Percentiles rank a stretch among this genome's conserved stretches.
Evolutionary conservation across 2,329 filamentous ascomycete species (phyloP).

Genomic region (Talaromyces amestolkiae): DNA sequence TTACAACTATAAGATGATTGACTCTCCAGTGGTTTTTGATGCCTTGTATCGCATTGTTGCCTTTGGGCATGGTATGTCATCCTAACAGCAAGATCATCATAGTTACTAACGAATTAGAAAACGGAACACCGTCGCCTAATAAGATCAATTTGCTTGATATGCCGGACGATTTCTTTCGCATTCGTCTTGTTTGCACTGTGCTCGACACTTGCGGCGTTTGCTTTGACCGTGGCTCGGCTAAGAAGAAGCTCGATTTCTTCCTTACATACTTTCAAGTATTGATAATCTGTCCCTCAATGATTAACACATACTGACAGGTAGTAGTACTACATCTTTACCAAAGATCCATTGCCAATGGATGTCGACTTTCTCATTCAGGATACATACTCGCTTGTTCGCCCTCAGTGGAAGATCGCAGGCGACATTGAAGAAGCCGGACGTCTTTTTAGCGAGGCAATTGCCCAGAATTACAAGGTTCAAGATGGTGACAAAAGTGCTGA

Average conservation of each 20-base stretch:
- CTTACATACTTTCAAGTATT: slow-evolving; percentile 83
- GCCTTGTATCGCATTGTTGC: slow-evolving; percentile 91
- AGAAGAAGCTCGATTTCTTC: slow-evolving; percentile 98
- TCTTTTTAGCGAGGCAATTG: slow-evolving; percentile 81
- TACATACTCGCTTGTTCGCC: slow-evolving; percentile 77
- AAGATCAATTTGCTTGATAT: slow-evolving; percentile 75
- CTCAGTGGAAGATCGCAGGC: slow-evolving; percentile 85
- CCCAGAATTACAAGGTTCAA: slow-evolving; percentile 80
- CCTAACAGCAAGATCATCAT: not conserved
- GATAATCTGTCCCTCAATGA: slow-evolving; percentile 15
- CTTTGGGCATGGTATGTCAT: slow-evolving; percentile 71
- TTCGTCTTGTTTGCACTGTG: slow-evolving; percentile 82
- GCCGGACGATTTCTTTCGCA: slow-evolving; percentile 93
- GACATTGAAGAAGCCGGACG: slow-evolving; percentile 79
- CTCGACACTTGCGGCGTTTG: slow-evolving; percentile 95
- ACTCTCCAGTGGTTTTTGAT: slow-evolving; percentile 93
- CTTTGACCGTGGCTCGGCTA: slow-evolving; percentile 87
- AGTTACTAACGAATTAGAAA: slow-evolving; percentile 44
- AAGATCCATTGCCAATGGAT: slow-evolving; percentile 88
- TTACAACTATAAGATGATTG: slow-evolving; percentile 96
- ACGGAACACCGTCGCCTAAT: slow-evolving; percentile 77
- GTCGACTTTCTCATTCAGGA: slow-evolving; percentile 96
- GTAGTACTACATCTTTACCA: slow-evolving; percentile 91
- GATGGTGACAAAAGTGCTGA: slow-evolving; percentile 68
- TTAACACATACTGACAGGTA: slow-evolving; percentile 13